Base-by-base conservation (phyloP, 805 yeast genomes). In the Starmerella ratchasimensis region DNA sequence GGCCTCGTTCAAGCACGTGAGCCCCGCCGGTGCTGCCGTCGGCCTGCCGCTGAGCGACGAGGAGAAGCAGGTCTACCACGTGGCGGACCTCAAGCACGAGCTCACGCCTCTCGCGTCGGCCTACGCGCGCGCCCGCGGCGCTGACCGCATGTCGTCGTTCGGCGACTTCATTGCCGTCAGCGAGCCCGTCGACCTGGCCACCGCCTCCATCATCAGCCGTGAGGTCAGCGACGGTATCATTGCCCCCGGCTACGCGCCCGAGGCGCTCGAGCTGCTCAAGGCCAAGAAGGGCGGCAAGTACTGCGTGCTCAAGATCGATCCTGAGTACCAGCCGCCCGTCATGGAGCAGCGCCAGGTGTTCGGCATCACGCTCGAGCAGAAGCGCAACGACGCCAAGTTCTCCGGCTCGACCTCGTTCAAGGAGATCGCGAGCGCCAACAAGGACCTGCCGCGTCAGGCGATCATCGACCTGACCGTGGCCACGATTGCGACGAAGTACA, bases 51-150 rank as follows among this genome's bases (percentile, higher is more conserved):
- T 90, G 53, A 57, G 79, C 33, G 98, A 86, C 36, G 67, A 76
- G 46, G 98, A 90, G 69, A 86, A 84, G 72, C 80, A 88, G 64
- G 74, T 88, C 48, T 90, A 90, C 71, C 90, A 90, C 59, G 98
- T 90, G 47, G 76, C 75, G 51, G 95, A 83, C 61, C 83, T 88
- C 55, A 42, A 46, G 41, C 94, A 82, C 63, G 82, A 86, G 69
- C 68, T 90, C 59, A 82, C 96, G 10, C 97, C 98, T 39, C 71
- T 90, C 57, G 98, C 98, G 47, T 80, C 80, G 57, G 98, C 98
- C 41, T 90, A 90, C 57, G 98, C 98, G 27, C 81, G 97, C 67
- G 98, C 98, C 40, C 81, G 98, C 65, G 98, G 98, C 62, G 98
- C 98, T 51, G 98, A 90, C 65, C 79, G 98, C 72, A 90, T 90